Base-by-base conservation (phyloP, 1,284 basidiomycete species). In the Calocybe gambosa region DNA sequence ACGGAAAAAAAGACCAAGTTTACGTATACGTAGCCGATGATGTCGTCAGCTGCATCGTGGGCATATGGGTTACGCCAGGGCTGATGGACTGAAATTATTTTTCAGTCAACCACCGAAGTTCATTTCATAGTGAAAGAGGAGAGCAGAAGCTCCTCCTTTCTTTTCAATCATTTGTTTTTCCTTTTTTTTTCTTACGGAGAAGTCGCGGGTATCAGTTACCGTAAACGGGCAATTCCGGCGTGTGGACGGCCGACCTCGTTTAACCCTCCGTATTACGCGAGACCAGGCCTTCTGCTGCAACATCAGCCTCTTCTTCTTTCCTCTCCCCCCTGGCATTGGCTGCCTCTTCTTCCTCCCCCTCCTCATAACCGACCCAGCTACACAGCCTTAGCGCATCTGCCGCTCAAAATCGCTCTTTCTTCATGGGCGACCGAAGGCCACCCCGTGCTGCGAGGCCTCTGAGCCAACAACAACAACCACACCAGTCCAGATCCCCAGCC, bases 351-450 rank as follows among this genome's bases (percentile, higher is more conserved):
- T 16, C 25, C 40, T 16, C 25, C 31, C 36, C 40, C 31, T 20
- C 23, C 35, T 13, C 28, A 19, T 10, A 37, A 16, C 15, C 16
- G 3, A 39, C 20, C 13, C 20, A 9, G 18, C 36, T 33, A 21
- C 38, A 15, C 40, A 37, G 16, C 1, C 37, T n/a, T 23, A 13
- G 15, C 21, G 29, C 28, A 9, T 16, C 33, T 39, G 16, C 31
- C 15, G 15, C 29, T 2, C n/a, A 35, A 39, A 39, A 43, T 26
- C 44, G 18, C 48, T 45, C 48, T 40, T 49, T 45, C 28, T 45
- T 23, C 42, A 78, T 77, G 76, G 67, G 68, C 35, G 75, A 71
- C 55, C 68, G 65, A 55, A 67, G 71, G 16, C 72, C 69, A 1
- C 63, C 70, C 25, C 71, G 77, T 42, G 62, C 70, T 46, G 66